Evolutionary conservation across 1,139 yeast species (phyloP).

Genomic region (Yamadazyma blattariae): DNA sequence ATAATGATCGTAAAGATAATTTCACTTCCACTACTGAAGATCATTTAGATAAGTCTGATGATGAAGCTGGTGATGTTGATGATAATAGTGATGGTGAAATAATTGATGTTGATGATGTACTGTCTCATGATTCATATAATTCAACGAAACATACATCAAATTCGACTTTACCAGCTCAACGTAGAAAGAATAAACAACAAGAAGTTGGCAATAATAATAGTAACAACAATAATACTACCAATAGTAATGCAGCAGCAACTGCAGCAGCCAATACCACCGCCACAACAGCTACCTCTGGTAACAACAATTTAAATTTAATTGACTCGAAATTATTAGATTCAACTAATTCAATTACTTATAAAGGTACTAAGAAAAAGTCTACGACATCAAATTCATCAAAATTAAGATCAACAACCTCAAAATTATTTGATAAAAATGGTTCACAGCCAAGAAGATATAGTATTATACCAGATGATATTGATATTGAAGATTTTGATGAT

Average conservation of each 20-base stretch:
- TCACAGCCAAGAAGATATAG: conserved; percentile 71
- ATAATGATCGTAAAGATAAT: conserved; percentile 1
- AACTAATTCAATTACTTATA: conserved; percentile 22
- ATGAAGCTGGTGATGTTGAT: conserved; percentile 8
- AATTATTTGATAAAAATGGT: conserved; percentile 67
- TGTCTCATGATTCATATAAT: conserved; percentile 27
- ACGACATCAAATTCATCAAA: conserved; percentile 36
- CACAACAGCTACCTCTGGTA: no score
- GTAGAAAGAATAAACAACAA: conserved; percentile 4
- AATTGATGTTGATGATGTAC: conserved; percentile 28
- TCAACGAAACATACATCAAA: conserved; percentile 13
- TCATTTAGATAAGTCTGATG: conserved; percentile 6
- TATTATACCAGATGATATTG: conserved; percentile 66
- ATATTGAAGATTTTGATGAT: conserved; percentile 63
- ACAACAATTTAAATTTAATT: background rate
- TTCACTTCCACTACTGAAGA: background rate
- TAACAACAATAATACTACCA: background rate
- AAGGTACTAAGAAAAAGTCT: conserved; percentile 26
- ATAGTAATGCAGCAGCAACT: no score
- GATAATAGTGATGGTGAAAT: conserved; percentile 23
- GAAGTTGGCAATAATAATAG: background rate
- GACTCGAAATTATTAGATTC: conserved; percentile 3
- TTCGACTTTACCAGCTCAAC: conserved; percentile 11
- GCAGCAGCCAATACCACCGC: no score
- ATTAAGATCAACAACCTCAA: conserved; percentile 66